A percentile compares a stretch with the other conserved stretches of the same genome.
Evolutionary conservation across 257 asterid genomes (phyloP).

Genomic region (Knoxia roxburghii): DNA sequence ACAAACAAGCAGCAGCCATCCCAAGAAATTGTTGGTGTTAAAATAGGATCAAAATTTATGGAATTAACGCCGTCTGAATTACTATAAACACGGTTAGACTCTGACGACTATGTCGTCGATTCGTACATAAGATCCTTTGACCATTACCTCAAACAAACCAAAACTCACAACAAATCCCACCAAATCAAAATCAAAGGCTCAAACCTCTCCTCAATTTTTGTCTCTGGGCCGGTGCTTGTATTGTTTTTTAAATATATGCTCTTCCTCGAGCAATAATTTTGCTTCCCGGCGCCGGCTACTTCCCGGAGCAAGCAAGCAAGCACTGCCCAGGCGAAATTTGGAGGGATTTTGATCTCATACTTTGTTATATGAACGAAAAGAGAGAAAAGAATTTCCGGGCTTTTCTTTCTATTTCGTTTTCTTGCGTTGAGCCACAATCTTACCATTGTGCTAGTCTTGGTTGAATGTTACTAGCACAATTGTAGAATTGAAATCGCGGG

Average conservation of each 20-base stretch:
- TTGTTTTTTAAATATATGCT: neutral
- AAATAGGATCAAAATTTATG: neutral
- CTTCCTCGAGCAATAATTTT: neutral
- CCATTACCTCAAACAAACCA: neutral
- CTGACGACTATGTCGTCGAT: neutral
- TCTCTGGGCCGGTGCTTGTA: neutral
- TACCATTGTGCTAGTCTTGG: neutral
- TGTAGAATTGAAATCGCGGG: constrained; percentile 5
- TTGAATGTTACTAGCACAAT: no score
- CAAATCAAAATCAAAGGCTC: no score
- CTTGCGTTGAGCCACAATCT: neutral
- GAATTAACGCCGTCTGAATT: neutral
- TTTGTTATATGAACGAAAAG: neutral
- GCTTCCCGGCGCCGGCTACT: constrained; percentile 17
- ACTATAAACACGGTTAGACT: constrained; percentile 1
- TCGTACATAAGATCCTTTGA: neutral
- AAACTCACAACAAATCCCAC: neutral
- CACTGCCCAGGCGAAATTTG: neutral
- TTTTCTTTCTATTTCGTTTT: neutral
- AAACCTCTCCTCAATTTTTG: no score
- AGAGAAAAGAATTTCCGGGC: neutral
- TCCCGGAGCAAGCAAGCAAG: neutral
- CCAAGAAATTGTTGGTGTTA: no score
- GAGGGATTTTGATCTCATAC: no score
- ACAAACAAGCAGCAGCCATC: no score